Evolutionary conservation across 208 protist genomes (phyloP).

Genomic region (Porcisia deanei): DNA sequence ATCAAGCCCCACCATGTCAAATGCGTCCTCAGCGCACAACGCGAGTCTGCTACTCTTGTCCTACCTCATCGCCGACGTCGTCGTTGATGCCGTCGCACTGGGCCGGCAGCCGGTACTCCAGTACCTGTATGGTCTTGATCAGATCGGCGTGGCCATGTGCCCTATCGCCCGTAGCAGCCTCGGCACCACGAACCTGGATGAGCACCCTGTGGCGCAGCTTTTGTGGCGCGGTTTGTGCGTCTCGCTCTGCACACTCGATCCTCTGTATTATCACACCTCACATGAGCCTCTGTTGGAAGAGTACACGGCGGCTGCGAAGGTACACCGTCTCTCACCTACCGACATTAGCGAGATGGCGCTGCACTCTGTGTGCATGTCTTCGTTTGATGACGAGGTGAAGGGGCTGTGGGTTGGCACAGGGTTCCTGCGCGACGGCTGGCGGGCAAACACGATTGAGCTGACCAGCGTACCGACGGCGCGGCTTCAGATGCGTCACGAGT

Average conservation of each 20-base stretch:
- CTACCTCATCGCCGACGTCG: conserved; percentile 85
- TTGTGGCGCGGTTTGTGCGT: conserved; percentile 96
- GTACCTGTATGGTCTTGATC: conserved; percentile 98
- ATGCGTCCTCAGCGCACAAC: conserved; percentile 39
- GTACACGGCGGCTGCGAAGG: conserved; percentile 73
- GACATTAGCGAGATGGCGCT: conserved; percentile 88
- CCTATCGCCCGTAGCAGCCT: conserved; percentile 97
- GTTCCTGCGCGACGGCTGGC: conserved; percentile 55
- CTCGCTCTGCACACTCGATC: conserved; percentile 93
- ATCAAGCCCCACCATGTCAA: conserved; percentile 61
- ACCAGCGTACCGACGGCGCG: conserved; percentile 73
- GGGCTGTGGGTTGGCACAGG: conserved; percentile 69
- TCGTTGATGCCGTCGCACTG: conserved; percentile 95
- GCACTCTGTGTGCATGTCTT: conserved; percentile 84
- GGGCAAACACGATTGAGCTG: conserved; percentile 61
- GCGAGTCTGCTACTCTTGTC: conserved; percentile 76
- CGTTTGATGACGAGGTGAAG: conserved; percentile 65
- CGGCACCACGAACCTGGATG: conserved; percentile 93
- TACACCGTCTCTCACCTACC: conserved; percentile 68
- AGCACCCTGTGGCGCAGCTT: conserved; percentile 94
- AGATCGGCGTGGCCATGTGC: conserved; percentile 96
- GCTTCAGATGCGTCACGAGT: conserved; percentile 67
- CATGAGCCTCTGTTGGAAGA: conserved; percentile 83
- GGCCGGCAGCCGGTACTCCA: conserved; percentile 93
- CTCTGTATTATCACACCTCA: conserved; percentile 96